A percentile compares a stretch with the other conserved stretches of the same genome.
phyloP scores from a whole-genome alignment of 352 stramenopile genomes.

The Pythium chondricola region DNA sequence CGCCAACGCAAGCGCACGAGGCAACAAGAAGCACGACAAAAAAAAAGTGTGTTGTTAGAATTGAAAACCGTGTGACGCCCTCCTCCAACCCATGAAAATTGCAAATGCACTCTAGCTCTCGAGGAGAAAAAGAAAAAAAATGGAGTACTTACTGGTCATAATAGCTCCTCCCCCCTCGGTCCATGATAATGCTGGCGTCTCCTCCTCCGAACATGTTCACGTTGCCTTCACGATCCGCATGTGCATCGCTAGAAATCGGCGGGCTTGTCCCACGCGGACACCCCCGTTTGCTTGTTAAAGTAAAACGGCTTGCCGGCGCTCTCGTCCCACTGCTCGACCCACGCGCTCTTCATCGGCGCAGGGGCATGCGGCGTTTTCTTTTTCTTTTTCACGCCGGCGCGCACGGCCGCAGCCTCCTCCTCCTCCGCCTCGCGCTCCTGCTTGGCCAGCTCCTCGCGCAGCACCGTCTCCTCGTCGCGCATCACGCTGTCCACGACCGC shows the following conservation, averaged over 20 bases:
- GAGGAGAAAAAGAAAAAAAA: no score
- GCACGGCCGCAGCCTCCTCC: conserved; percentile 1
- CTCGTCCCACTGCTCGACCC: conserved; percentile 82
- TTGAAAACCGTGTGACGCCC: no score
- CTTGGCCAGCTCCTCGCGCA: conserved; percentile 52
- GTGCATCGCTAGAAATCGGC: conserved; percentile 57
- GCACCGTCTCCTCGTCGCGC: conserved; percentile 49
- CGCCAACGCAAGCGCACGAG: no score
- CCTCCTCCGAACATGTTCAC: no score
- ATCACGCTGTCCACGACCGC: conserved; percentile 64
- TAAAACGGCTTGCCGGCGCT: conserved; percentile 75
- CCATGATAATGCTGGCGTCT: no score
- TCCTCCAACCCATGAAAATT: no score
- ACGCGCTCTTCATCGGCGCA: conserved; percentile 15
- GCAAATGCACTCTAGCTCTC: no score
- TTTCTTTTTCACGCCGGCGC: conserved; percentile 17
- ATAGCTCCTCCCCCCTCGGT: no score
- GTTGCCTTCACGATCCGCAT: no score
- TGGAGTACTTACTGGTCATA: no score
- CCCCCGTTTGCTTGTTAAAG: conserved; percentile 80
- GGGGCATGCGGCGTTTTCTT: conserved; percentile 11
- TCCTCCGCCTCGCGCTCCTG: conserved; percentile 37
- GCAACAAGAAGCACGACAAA: no score
- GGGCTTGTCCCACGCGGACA: conserved; percentile 80
- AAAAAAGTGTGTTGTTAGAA: no score